phyloP scores from a whole-genome alignment of 495 filamentous ascomycete genomes.

The Choiromyces venosus region DNA sequence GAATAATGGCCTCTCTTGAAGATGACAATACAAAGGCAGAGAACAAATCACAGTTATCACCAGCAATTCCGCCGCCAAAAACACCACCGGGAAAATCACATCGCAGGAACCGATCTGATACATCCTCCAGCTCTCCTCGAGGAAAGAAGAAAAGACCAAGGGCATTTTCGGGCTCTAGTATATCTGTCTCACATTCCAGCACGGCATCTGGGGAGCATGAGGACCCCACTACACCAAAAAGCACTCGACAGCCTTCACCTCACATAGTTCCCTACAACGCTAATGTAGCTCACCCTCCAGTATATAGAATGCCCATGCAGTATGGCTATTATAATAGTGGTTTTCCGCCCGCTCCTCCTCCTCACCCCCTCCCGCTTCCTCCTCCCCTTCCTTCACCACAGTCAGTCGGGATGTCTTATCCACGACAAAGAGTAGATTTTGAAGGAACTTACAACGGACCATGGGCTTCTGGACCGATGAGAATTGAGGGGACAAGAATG shows the following conservation, averaged over 20 bases:
- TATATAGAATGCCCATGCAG: not conserved
- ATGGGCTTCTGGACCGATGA: not conserved
- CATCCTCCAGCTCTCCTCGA: not conserved
- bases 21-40: not conserved
- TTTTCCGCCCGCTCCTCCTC: constrained; percentile 11
- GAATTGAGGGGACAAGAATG: not conserved
- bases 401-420: constrained; percentile 12
- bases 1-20: not conserved
- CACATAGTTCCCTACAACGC: not conserved
- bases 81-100: not conserved
- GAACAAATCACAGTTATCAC: not conserved
- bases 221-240: constrained; percentile 1
- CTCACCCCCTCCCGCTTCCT: constrained; percentile 2
- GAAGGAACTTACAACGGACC: constrained; percentile 22
- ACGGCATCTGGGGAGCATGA: not conserved
- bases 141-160: not conserved
- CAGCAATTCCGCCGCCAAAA: not conserved
- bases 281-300: constrained; percentile 1
- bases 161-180: not conserved
- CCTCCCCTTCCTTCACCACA: not conserved
- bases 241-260: not conserved
- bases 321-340: constrained; percentile 16
- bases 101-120: constrained; percentile 1
- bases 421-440: constrained; percentile 20
- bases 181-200: not conserved